Evolutionary conservation across 2,329 filamentous ascomycete genomes (phyloP).

Genomic region (Alternaria sp.): DNA sequence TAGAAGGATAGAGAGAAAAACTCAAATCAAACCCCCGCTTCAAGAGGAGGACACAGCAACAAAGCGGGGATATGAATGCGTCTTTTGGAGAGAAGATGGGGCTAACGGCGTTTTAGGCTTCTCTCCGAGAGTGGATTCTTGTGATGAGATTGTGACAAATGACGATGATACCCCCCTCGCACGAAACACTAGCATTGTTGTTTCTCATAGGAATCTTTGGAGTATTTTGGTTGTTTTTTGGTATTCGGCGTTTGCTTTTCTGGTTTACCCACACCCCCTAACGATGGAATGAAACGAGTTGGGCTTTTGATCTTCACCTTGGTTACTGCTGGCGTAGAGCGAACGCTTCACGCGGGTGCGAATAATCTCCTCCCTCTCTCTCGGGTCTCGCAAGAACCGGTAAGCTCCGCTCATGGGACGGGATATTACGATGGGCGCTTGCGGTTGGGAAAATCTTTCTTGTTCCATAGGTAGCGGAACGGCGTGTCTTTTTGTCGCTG

Average conservation of each 20-base stretch:
- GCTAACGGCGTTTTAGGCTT: constrained; percentile 49
- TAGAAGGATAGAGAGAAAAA: neutral
- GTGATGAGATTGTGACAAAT: constrained; percentile 42
- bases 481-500: neutral
- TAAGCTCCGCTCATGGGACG: neutral
- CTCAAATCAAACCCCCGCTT: neutral
- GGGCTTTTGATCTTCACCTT: neutral
- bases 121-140: constrained; percentile 63
- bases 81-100: constrained; percentile 2
- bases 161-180: constrained; percentile 40
- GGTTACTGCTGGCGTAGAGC: neutral
- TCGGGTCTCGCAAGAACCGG: neutral
- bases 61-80: constrained; percentile 1
- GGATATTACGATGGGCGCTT: neutral
- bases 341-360: neutral
- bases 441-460: constrained; percentile 1
- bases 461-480: neutral
- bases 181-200: constrained; percentile 30
- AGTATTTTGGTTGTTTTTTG: constrained; percentile 14
- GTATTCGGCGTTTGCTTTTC: neutral
- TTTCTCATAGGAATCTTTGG: constrained; percentile 17
- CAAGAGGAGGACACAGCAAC: neutral
- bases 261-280: neutral
- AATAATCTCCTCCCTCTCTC: neutral
- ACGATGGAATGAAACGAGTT: constrained; percentile 10